Conservation (phyloP, 768 basidiomycete species). For the Auricularia heimuer region DNA sequence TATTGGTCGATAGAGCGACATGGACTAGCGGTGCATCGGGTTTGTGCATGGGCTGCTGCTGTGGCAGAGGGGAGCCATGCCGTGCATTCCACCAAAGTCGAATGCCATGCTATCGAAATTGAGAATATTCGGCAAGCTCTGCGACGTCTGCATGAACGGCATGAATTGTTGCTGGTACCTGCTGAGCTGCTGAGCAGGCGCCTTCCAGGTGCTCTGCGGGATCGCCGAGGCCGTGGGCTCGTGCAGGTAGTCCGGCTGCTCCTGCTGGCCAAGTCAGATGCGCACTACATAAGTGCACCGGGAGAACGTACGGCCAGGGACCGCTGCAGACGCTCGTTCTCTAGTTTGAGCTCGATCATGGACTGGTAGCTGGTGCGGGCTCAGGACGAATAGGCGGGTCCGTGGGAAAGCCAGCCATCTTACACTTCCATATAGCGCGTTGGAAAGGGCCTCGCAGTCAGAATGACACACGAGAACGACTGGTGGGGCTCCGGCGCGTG, state of each 20-base stretch:
- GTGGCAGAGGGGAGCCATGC: constrained; percentile 11
- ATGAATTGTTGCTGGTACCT: background rate
- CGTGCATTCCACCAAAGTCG: constrained; percentile 21
- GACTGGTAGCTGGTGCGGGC: constrained; percentile 27
- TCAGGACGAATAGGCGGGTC: background rate
- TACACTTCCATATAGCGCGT: background rate
- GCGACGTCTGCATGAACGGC: background rate
- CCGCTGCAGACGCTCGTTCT: constrained; percentile 71
- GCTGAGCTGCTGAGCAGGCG: background rate
- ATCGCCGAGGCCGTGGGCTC: background rate
- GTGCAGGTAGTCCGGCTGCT: background rate
- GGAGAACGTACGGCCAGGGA: constrained; percentile 22
- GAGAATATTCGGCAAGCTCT: constrained; percentile 7
- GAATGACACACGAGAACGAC: background rate
- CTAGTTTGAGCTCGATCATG: constrained; percentile 67
- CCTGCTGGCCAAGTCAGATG: background rate
- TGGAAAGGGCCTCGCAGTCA: background rate
- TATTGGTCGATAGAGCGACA: background rate
- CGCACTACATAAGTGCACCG: background rate
- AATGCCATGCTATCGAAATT: constrained; percentile 16
- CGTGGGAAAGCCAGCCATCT: background rate
- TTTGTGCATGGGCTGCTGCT: constrained; percentile 26
- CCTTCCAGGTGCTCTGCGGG: background rate
- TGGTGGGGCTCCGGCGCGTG: background rate
- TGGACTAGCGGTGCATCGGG: background rate